These are phyloP conservation scores for Solanum sitiens DNA, from an alignment of 257 asterid species.

Conservation along the genomic window DNA sequence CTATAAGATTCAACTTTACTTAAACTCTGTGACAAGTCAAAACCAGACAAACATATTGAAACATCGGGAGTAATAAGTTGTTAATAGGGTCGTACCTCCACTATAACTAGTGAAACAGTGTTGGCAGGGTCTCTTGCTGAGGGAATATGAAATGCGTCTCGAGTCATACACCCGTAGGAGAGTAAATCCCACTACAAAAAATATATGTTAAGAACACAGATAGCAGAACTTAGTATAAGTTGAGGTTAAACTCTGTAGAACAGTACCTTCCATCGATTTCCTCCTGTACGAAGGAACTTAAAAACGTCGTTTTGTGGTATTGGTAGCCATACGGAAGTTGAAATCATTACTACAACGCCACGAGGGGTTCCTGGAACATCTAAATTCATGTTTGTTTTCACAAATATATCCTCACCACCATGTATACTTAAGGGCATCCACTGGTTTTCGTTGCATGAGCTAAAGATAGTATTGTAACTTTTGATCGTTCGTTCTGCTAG, in stretches of 20 bases:
- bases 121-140: slow-evolving; percentile 29
- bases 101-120: slow-evolving; percentile 21
- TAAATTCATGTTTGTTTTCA: slow-evolving; percentile 21
- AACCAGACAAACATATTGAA: background rate
- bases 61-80: background rate
- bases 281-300: slow-evolving; percentile 20
- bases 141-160: slow-evolving; percentile 19
- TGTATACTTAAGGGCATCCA: slow-evolving; percentile 32
- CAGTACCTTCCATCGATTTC: slow-evolving; percentile 27
- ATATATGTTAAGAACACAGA: background rate
- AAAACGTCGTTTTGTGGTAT: slow-evolving; percentile 19
- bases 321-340: slow-evolving; percentile 38
- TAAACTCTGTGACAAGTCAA: background rate
- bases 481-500: slow-evolving; percentile 32
- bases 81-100: slow-evolving; percentile 19
- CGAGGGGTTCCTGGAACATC: slow-evolving; percentile 20
- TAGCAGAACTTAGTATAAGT: background rate
- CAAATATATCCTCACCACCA: slow-evolving; percentile 28
- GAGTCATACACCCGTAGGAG: slow-evolving; percentile 20
- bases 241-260: background rate
- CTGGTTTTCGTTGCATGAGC: slow-evolving; percentile 17
- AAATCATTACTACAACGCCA: slow-evolving; percentile 26
- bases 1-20: background rate
- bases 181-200: slow-evolving; percentile 46
- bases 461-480: slow-evolving; percentile 18